Conservation (phyloP, 495 filamentous ascomycete genomes). For the Daldinia childiae region DNA sequence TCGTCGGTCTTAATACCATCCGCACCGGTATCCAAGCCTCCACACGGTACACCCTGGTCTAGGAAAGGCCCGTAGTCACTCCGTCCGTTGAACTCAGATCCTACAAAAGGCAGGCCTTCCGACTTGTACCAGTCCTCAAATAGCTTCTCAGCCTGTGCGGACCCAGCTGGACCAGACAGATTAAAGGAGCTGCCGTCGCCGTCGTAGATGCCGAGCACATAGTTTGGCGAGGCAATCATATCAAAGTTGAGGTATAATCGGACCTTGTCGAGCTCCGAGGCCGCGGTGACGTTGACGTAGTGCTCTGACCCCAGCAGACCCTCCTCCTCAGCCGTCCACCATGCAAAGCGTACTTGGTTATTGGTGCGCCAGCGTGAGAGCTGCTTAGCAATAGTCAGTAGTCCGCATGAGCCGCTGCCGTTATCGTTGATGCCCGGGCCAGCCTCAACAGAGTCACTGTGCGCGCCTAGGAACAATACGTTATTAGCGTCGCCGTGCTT, state of each 20-base stretch:
- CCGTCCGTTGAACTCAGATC: constrained; percentile 69
- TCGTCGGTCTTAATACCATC: constrained; percentile 70
- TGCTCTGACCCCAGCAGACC: constrained; percentile 70
- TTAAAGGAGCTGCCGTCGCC: constrained; percentile 73
- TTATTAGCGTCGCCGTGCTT: constrained; percentile 72
- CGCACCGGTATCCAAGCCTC: constrained; percentile 76
- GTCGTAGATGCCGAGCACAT: constrained; percentile 73
- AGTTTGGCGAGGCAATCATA: constrained; percentile 82
- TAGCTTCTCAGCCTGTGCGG: constrained; percentile 68
- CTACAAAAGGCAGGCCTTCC: constrained; percentile 53
- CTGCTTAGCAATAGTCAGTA: constrained; percentile 69
- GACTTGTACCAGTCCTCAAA: constrained; percentile 69
- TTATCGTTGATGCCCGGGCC: constrained; percentile 75
- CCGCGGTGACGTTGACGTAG: constrained; percentile 60
- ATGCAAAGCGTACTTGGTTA: constrained; percentile 75
- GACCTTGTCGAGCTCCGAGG: constrained; percentile 61
- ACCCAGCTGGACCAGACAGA: constrained; percentile 68
- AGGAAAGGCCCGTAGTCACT: constrained; percentile 77
- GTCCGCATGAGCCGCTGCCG: constrained; percentile 70
- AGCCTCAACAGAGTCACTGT: constrained; percentile 73
- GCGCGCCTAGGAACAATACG: constrained; percentile 69
- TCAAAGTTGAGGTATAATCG: constrained; percentile 79
- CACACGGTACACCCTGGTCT: constrained; percentile 67
- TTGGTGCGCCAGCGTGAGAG: constrained; percentile 67
- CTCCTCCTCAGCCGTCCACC: constrained; percentile 74